Evolutionary conservation across 202 grass and related monocot genomes (phyloP), one percentile per base, ranked within the genome.

Genomic region (Zizania palustris): DNA sequence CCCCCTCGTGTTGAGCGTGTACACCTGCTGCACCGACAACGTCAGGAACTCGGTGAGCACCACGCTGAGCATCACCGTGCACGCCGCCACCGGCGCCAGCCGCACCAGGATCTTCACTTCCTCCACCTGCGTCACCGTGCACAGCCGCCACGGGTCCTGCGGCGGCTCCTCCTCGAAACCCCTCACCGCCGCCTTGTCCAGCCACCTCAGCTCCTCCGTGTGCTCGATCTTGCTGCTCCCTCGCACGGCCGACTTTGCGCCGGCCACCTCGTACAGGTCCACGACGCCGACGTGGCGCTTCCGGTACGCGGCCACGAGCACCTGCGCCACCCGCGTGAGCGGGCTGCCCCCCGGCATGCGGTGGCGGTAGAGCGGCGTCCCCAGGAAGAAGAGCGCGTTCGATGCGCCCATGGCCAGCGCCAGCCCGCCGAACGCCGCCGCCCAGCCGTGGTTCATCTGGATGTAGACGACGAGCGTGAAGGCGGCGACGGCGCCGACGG

Each of bases 61-160:
- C 45, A 93, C 84, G 71, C 72, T 97, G 9, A 93, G 91, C 86
- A 97, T 88, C 34, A 92, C 86, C 2, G 93, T 97, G 91, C 93
- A 93, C 45, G 79, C 69, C 28, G 93, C 80, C 58, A 93, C 84
- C 6, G 93, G 93, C 49, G 91, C 63, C 79, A 97, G 91, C 34
- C 86, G 88, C 60, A 93, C 64, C 67, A 97, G 80, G 64, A 97
- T 88, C 83, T 97, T 97, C 74, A 97, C 93, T 80, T 97, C 93
- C 74, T 97, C 86, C 16, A 91, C 93, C 87, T 97, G 90, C 38
- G 88, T 91, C 75, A 93, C 82, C 3, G 93, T 97, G 85, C 93
- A 97, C 40, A 93, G 75, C 11, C 84, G 78, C 86, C 93, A 97
- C 0, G 93, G 90, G 65, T 75, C 60, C 39, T 35, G 72, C 12